Conservation (phyloP, 306 rosid genomes). For the Medicago arabica region DNA sequence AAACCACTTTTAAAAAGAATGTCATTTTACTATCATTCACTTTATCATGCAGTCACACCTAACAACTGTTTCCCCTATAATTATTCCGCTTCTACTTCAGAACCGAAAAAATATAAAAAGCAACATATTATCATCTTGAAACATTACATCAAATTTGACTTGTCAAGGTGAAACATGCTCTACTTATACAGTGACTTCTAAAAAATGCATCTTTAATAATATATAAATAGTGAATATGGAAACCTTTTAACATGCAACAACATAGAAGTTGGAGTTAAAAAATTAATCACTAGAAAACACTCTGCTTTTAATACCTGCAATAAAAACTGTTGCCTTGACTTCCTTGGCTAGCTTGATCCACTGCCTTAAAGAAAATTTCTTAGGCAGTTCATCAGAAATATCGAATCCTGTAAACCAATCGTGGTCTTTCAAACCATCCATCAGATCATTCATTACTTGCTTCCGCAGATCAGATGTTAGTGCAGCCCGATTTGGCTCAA, state of each 20-base stretch:
- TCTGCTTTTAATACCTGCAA: slow-evolving; percentile 66
- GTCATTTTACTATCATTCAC: slow-evolving; percentile 4
- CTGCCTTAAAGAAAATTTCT: slow-evolving; percentile 63
- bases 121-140: slow-evolving; percentile 17
- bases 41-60: slow-evolving; percentile 3
- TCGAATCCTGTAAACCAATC: slow-evolving; percentile 88
- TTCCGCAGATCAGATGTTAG: slow-evolving; percentile 75
- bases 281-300: slow-evolving; percentile 30
- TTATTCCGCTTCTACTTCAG: background rate
- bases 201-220: slow-evolving; percentile 15
- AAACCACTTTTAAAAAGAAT: background rate
- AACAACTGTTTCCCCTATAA: slow-evolving; percentile 3
- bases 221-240: slow-evolving; percentile 11
- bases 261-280: slow-evolving; percentile 11
- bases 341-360: slow-evolving; percentile 88
- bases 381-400: slow-evolving; percentile 68
- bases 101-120: background rate
- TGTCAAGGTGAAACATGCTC: slow-evolving; percentile 15
- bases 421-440: slow-evolving; percentile 70
- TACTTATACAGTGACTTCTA: slow-evolving; percentile 13
- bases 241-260: background rate
- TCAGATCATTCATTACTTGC: slow-evolving; percentile 71
- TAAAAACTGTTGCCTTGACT: slow-evolving; percentile 79
- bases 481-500: slow-evolving; percentile 81
- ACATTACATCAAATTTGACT: slow-evolving; percentile 1